Evolutionary conservation across 495 filamentous ascomycete genomes (phyloP), one percentile per base, ranked within the genome.

Genomic region (Penicillium goetzii): DNA sequence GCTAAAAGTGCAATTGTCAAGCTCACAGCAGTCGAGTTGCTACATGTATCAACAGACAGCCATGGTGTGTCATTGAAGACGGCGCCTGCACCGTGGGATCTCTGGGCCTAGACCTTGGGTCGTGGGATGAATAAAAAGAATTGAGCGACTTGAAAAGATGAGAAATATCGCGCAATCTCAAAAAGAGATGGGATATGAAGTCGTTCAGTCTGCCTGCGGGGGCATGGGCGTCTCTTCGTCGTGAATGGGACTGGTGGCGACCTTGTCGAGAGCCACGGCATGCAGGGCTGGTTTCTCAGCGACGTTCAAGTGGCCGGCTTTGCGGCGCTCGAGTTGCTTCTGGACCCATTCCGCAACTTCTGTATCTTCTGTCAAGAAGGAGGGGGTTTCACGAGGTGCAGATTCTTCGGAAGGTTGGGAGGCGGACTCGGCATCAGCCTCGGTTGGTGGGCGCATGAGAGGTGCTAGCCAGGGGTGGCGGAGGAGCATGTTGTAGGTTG

Each of bases 321-420:
- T 74, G 63, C 87, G 88, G 33, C 80, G 80, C 56, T 87, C 83
- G 43, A 93, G 76, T 41, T 91, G 91, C 10, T 80, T 80, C n/a
- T 80, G 81, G 15, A 97, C 94, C 94, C 94, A 98, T 33, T 84
- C 82, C 2, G 91, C 87, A 9, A 97, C 91, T 74, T 97, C 94
- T 45, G 81, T 76, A 61, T 98, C 91, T 21, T 87, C 87, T 3
- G 72, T 84, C 72, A 64, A 78, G 26, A 74, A 63, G 14, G 85
- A 68, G 17, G 67, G 71, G 26, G 79, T 74, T 41, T 81, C 76
- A 76, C 64, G 80, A 40, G 82, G 81, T 8, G 76, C 70, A 1
- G 66, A 53, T 28, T 62, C 76, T 30, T 79, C 85, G 21, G 67
- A 59, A n/a, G 56, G 58, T 30, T 55, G 34, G 2, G 49, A 57